A percentile compares a stretch with the other conserved stretches of the same genome.
phyloP scores from a whole-genome alignment of 306 rosid species.

The Fagus crenata region DNA sequence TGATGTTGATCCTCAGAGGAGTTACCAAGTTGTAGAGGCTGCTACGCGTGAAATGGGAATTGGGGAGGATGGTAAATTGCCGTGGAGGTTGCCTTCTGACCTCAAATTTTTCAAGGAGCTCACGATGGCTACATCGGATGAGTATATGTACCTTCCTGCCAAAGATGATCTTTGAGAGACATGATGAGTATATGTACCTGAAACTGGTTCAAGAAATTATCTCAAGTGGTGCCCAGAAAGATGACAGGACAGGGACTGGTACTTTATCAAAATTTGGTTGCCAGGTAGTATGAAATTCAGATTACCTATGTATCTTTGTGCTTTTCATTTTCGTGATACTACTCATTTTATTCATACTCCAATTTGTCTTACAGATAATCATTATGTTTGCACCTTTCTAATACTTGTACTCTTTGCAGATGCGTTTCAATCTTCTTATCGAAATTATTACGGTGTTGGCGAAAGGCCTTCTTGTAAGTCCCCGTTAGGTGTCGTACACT shows the following conservation, averaged over 20 bases:
- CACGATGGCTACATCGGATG: slow-evolving; percentile 46
- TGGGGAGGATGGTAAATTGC: slow-evolving; percentile 62
- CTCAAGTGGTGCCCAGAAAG: slow-evolving; percentile 45
- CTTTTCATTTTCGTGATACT: background rate
- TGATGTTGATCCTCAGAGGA: slow-evolving; percentile 44
- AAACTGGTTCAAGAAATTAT: slow-evolving; percentile 53
- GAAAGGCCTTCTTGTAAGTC: too few relatives aligned
- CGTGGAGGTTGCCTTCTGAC: slow-evolving; percentile 61
- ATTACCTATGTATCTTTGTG: background rate
- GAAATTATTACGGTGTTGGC: too few relatives aligned
- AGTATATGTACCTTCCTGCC: slow-evolving; percentile 47
- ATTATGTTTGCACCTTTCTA: background rate
- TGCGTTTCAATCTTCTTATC: slow-evolving; percentile 49
- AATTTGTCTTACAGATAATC: background rate
- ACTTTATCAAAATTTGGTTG: slow-evolving; percentile 62
- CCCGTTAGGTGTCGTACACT: too few relatives aligned
- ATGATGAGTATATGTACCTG: slow-evolving; percentile 50
- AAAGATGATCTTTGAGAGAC: slow-evolving; percentile 51
- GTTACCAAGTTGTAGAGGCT: slow-evolving; percentile 67
- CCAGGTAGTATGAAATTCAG: slow-evolving; percentile 44
- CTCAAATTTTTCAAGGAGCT: slow-evolving; percentile 56
- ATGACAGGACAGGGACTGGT: slow-evolving; percentile 60
- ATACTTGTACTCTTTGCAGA: slow-evolving; percentile 28
- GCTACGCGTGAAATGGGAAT: slow-evolving; percentile 61
- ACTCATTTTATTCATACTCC: background rate